Evolutionary conservation across 768 basidiomycete genomes (phyloP), one percentile per base, ranked within the genome.

Genomic region (Termitomyces sp.): DNA sequence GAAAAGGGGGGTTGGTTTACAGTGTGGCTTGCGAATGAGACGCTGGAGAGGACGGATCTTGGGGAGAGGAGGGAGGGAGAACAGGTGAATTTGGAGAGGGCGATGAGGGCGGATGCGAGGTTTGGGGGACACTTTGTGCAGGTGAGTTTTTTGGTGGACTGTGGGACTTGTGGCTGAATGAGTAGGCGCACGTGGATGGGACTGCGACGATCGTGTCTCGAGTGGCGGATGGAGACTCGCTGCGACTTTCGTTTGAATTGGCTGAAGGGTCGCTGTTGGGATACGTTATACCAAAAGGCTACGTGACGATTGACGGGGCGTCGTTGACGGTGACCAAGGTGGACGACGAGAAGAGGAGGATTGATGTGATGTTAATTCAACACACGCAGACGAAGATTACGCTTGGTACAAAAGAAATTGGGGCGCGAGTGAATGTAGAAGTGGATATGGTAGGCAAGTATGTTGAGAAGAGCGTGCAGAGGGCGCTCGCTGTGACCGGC

Each of bases 111-210:
- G 5, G 90, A 94, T 72, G 85, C 82, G 17, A 78, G 96, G 54
- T 97, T 98, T 64, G 97, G 97, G 26, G 97, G 97, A 11, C 97
- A 99, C 68, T 94, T 95, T 66, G 97, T 99, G 21, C 96, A 98
- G 83, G 94, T 91, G 64, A 53, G 76, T 4, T 17, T 12, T 17
- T 44, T 34, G 10, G 1, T 30, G 9, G 1, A 37, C 8, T 15
- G 9, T 10, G 8, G 46, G 24, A 6, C 19, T 17, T 19, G 12
- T 40, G 45, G 19, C 51, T 28, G 32, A 10, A 2, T 10, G 21
- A 21, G 34, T 57, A 98, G 93, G 97, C 90, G 17, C 97, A 99
- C 70, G 88, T 98, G 58, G 97, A 99, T 66, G 81, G 81, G 5
- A 96, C 92, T 0, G 95, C 91, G 10, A 88, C 75, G 0, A 78